Conservation (phyloP, 2,329 filamentous ascomycete species). For the Fusarium sp. region DNA sequence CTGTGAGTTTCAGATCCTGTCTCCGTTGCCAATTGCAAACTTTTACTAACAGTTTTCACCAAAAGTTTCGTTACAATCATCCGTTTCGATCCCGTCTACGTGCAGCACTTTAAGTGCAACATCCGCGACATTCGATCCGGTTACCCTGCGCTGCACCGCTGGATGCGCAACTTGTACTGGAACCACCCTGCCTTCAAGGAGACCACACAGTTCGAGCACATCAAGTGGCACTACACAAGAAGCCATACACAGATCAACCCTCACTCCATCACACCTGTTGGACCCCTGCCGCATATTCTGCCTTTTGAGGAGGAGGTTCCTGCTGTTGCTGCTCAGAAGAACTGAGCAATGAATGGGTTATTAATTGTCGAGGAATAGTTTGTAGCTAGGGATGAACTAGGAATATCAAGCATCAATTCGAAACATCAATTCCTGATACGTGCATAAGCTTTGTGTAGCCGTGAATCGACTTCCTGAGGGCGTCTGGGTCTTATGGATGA, state of each 20-base stretch:
- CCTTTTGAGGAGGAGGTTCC: conserved; percentile 81
- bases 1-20: conserved; percentile 60
- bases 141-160: conserved; percentile 83
- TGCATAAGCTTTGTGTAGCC: conserved; percentile 9
- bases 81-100: conserved; percentile 82
- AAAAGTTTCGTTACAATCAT: conserved; percentile 75
- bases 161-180: conserved; percentile 90
- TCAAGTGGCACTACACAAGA: conserved; percentile 80
- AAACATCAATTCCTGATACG: not conserved
- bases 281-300: conserved; percentile 86
- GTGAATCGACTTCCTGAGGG: conserved; percentile 8
- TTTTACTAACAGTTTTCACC: conserved; percentile 20
- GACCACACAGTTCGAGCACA: conserved; percentile 94
- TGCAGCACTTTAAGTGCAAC: conserved; percentile 92
- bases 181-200: conserved; percentile 79
- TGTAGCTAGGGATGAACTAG: not conserved
- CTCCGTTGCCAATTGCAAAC: not conserved
- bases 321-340: conserved; percentile 61
- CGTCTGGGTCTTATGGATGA: conserved; percentile 1
- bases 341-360: not conserved
- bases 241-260: conserved; percentile 76
- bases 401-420: not conserved
- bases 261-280: conserved; percentile 81
- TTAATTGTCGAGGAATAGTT: not conserved
- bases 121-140: conserved; percentile 85